phyloP scores from a whole-genome alignment of 768 basidiomycete species.

The Panellus pusillus region DNA sequence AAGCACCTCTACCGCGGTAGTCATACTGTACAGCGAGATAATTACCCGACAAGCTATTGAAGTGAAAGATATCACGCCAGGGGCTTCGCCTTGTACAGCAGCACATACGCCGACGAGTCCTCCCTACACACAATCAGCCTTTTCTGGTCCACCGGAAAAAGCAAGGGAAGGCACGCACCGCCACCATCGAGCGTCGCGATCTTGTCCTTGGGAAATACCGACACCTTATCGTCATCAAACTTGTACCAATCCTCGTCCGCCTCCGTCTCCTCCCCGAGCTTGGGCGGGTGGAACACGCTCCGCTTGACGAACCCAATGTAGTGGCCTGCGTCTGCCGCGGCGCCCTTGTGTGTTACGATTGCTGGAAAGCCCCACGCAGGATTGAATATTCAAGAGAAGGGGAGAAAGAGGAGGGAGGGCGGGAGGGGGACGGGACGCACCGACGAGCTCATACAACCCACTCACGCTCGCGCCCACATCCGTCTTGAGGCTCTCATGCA shows the following conservation, averaged over 20 bases:
- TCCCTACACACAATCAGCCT: constrained; percentile 52
- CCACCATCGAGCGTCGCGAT: constrained; percentile 85
- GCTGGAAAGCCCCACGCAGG: no score
- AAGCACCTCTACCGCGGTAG: no score
- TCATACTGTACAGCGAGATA: no score
- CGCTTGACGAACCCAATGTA: constrained; percentile 93
- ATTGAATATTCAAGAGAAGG: no score
- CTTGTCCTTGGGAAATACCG: constrained; percentile 83
- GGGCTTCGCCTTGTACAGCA: constrained; percentile 75
- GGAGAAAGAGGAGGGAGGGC: no score
- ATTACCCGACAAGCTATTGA: neutral
- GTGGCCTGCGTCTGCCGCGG: constrained; percentile 92
- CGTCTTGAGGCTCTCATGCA: constrained; percentile 59
- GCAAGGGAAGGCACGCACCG: constrained; percentile 36
- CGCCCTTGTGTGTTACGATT: constrained; percentile 96
- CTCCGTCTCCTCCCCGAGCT: constrained; percentile 44
- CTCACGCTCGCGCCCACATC: constrained; percentile 76
- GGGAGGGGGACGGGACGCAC: no score
- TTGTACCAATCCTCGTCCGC: constrained; percentile 91
- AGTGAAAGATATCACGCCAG: constrained; percentile 16
- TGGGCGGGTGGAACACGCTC: constrained; percentile 57
- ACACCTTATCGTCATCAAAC: constrained; percentile 95
- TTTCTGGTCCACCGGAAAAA: neutral
- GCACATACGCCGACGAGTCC: constrained; percentile 86
- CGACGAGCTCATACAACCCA: constrained; percentile 89